Percentiles rank a stretch among this genome's conserved stretches.
phyloP scores from a whole-genome alignment of 2,329 filamentous ascomycete species.

The Xylaria sp. region DNA sequence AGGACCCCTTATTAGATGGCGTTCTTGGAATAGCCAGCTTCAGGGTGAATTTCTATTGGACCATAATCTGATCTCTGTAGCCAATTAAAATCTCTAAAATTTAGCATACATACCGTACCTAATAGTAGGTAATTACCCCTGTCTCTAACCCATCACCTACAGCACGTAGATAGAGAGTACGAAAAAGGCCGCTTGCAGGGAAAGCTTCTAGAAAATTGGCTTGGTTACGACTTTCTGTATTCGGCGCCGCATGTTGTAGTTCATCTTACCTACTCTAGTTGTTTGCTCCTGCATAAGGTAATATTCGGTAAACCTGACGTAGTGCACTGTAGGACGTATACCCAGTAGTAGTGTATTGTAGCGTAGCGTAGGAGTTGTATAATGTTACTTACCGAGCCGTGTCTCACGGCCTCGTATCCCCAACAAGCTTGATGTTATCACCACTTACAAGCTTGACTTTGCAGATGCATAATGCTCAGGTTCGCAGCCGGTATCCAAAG shows the following conservation, averaged over 20 bases:
- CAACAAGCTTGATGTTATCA: not conserved
- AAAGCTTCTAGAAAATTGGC: slow-evolving; percentile 28
- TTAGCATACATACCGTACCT: slow-evolving; percentile 10
- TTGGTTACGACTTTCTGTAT: slow-evolving; percentile 22
- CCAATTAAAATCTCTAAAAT: slow-evolving; percentile 46
- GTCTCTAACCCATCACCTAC: not conserved
- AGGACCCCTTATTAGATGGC: slow-evolving; percentile 24
- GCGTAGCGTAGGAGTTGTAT: not conserved
- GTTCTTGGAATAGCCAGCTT: slow-evolving; percentile 16
- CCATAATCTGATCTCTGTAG: slow-evolving; percentile 35
- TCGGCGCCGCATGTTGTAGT: slow-evolving; percentile 1
- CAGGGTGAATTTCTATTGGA: slow-evolving; percentile 35
- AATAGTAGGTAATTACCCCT: not conserved
- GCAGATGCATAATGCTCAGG: not conserved
- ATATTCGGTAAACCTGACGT: slow-evolving; percentile 25
- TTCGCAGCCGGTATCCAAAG: too few relatives aligned
- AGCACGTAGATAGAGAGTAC: not conserved
- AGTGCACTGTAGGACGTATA: slow-evolving; percentile 5
- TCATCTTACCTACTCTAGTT: slow-evolving; percentile 7
- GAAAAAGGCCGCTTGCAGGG: slow-evolving; percentile 19
- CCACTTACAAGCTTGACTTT: not conserved
- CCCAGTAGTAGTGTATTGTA: not conserved
- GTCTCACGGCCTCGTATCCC: not conserved
- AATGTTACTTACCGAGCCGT: slow-evolving; percentile 24
- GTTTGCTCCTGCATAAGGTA: slow-evolving; percentile 28